These are phyloP conservation scores for Aspergillus bridgeri DNA, from an alignment of 495 filamentous ascomycete species.

Conservation along the genomic window DNA sequence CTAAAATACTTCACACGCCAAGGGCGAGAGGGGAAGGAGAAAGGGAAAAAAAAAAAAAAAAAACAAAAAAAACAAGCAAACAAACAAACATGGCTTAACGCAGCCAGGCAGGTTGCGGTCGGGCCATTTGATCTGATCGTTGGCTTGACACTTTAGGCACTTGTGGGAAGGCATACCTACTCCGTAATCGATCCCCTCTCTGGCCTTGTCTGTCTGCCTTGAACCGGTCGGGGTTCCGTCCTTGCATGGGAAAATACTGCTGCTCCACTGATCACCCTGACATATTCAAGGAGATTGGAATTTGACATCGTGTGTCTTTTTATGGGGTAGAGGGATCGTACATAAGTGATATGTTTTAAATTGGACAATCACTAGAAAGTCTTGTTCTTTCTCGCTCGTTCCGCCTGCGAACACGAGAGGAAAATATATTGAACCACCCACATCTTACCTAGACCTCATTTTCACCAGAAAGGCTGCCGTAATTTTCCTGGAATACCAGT, in stretches of 20 bases:
- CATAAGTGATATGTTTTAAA: too few species aligned
- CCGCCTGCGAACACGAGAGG: too few species aligned
- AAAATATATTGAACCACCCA: too few species aligned
- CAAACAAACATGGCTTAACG: background rate
- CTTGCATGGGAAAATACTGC: background rate
- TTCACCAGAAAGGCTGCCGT: too few species aligned
- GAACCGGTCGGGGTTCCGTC: background rate
- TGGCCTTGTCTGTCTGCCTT: background rate
- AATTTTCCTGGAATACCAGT: too few species aligned
- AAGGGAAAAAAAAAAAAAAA: too few species aligned
- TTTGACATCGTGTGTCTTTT: background rate
- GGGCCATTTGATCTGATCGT: background rate
- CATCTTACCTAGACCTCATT: too few species aligned
- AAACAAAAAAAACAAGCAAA: too few species aligned
- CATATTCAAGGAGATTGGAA: background rate
- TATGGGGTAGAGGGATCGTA: background rate
- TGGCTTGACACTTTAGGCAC: background rate
- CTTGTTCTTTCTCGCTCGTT: too few species aligned
- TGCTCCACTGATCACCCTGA: background rate
- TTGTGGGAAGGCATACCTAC: too few species aligned
- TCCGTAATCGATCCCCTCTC: background rate
- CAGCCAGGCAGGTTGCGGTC: too few species aligned
- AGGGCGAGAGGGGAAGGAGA: background rate
- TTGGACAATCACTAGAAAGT: too few species aligned
- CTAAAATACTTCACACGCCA: background rate